Evolutionary conservation across 1,284 basidiomycete species (phyloP), one percentile per base, ranked within the genome.

Genomic region (Marasmius tenuissimus): DNA sequence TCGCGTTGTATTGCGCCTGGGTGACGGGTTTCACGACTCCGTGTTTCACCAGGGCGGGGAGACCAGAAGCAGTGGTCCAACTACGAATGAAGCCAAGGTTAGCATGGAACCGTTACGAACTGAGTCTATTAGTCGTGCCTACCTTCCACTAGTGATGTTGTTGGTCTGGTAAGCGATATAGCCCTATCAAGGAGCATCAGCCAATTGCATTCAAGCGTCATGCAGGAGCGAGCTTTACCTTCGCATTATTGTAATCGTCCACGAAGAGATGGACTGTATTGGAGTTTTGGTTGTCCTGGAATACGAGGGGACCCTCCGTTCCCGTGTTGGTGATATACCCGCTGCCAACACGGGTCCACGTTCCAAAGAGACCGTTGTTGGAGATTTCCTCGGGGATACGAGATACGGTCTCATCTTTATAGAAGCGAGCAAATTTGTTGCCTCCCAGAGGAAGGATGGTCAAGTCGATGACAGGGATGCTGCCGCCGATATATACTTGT

Each of bases 81-180:
- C 38, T 57, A 33, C 16, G 20, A 10, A 18, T 5, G 34, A 35
- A 16, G 27, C 27, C 27, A 27, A 27, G 4, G 27, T 27, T 27
- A 27, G 35, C 16, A 37, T 12, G 14, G 10, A 16, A 11, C 8
- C 3, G 20, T 37, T 10, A 6, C 20, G 37, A 11, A 34, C 27
- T 12, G 16, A 37, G 14, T 5, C 52, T n/a, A 9, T 27, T 18
- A 33, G 37, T 16, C 16, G 4, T 1, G 38, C 52, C 18, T 9
- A 54, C 52, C 27, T 33, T 54, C 60, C 60, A 11, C 16, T 8
- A 38, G 39, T 40, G 22, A 63, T 50, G 40, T 63, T 42, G 42
- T 53, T 60, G n/a, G 62, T 65, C 22, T 50, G 33, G 47, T 56
- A 65, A 2, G 64, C 62, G 34, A 63, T 59, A 50, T 63, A 65